phyloP scores from a whole-genome alignment of 1,284 basidiomycete species.

The Cryptococcus sp. region DNA sequence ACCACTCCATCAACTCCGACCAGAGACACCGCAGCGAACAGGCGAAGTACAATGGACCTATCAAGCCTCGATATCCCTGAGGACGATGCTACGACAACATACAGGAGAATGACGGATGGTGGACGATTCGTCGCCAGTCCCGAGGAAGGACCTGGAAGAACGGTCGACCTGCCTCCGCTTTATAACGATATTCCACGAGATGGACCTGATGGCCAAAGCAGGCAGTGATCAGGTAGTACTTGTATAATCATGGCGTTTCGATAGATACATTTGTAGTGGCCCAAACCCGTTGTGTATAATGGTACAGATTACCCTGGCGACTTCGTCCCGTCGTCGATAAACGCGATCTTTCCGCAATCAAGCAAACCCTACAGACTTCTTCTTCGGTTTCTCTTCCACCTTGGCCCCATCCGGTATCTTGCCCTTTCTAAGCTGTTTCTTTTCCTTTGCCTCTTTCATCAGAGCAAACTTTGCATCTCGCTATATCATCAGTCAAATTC shows the following conservation, averaged over 20 bases:
- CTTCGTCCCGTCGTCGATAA: background rate
- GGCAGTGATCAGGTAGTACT: background rate
- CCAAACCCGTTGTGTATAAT: too few species aligned
- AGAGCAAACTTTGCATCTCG: background rate
- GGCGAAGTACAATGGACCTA: background rate
- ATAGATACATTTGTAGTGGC: too few species aligned
- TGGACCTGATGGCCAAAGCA: background rate
- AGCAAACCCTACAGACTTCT: constrained; percentile 10
- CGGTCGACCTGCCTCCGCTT: background rate
- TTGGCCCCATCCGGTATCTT: background rate
- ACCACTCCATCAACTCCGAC: too few species aligned
- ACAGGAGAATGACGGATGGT: background rate
- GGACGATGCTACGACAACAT: background rate
- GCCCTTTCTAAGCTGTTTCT: constrained; percentile 19
- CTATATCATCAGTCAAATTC: background rate
- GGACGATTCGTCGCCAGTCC: background rate
- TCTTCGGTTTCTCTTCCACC: constrained; percentile 3
- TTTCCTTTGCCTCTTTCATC: constrained; percentile 19
- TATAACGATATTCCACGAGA: background rate
- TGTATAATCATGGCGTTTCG: background rate
- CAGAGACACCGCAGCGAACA: background rate
- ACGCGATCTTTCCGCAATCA: background rate
- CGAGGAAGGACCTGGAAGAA: background rate
- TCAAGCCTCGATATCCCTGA: background rate
- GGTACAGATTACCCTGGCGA: background rate